Evolutionary conservation across 169 alveolate species (phyloP), one percentile per base, ranked within the genome.

Genomic region (Theileria parva): DNA sequence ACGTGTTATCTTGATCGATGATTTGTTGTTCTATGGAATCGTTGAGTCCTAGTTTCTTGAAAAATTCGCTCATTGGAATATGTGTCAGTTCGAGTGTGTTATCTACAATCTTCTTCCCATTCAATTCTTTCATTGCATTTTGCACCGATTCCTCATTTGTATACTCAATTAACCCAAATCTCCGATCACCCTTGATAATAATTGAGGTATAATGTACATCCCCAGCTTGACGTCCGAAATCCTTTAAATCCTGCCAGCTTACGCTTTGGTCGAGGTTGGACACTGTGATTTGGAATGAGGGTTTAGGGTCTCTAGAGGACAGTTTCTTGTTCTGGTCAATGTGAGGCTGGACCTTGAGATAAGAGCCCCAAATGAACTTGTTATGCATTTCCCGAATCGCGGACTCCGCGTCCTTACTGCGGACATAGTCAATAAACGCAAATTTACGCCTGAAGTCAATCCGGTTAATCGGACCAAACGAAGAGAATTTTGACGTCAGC

Each of bases 161-260:
- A 79, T 81, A 93, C 69, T 93, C 96, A 28, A 93, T 90, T 3
- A 93, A 87, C 2, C 96, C 96, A 72, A 78, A 92, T 50, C 92
- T 79, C 55, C 84, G 86, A 9, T 86, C 85, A 63, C 90, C 91
- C 60, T 87, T 86, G 0, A 88, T 88, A 55, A 93, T 74, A 59
- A 93, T 87, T 28, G 93, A 88, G 0, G 96, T 93, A 79, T 92
- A 93, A 23, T 80, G 87, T 0, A 93, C 96, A 44, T 89, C 95
- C 0, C 96, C 96, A 2, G 93, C 94, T 72, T 91, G 95, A 19
- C 96, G 86, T 12, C 92, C 96, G 63, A 91, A 93, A 63, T 93
- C 96, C 76, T 93, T 93, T 15, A 93, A 69, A 79, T 93, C 96
- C 57, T 93, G 95, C 96, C 96, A 93, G 53, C 95, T 91, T 28